Evolutionary conservation across 805 yeast genomes (phyloP), one percentile per base, ranked within the genome.

Genomic region (Candida michaelii): DNA sequence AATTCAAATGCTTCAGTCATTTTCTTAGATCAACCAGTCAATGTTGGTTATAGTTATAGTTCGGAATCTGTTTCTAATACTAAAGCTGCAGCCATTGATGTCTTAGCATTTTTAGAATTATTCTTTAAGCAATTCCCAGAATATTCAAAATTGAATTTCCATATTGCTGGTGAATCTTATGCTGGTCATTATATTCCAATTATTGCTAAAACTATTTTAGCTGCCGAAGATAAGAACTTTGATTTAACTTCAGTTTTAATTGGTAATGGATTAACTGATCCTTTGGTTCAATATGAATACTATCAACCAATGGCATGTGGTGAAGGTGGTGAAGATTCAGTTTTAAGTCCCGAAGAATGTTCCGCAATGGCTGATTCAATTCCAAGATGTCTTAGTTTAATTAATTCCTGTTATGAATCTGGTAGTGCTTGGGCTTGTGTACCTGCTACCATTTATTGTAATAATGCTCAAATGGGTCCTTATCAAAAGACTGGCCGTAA

Each of bases 221-320:
- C 64, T 39, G 71, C 69, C 47, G 57, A 56, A 36, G 70, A 66
- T 43, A 65, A 69, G 43, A 55, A 62, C 15, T 66, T 66, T 51
- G 79, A 87, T 54, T 72, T 89, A 51, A 69, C 85, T 10, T 86
- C 96, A 3, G 82, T 90, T 14, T 59, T 91, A 59, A 90, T 90
- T 56, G 98, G 98, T 48, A 90, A 90, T 61, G 97, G 98, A 40
- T 78, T 90, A 52, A 88, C 96, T 27, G 95, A 89, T 62, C 85
- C 95, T 3, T 69, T 84, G 45, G 74, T 77, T 34, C 97, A 89
- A 71, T 82, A 84, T 57, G 76, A 77, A 45, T 81, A 82, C 63
- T 89, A 88, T 59, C 80, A 84, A 62, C 95, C 95, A 50, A 90
- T 91, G 97, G 95, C 95, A 3, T 91, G 98, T 65, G 93, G 96